Evolutionary conservation across 177 flowering plant species (phyloP).

Genomic region (Telopea speciosissima): DNA sequence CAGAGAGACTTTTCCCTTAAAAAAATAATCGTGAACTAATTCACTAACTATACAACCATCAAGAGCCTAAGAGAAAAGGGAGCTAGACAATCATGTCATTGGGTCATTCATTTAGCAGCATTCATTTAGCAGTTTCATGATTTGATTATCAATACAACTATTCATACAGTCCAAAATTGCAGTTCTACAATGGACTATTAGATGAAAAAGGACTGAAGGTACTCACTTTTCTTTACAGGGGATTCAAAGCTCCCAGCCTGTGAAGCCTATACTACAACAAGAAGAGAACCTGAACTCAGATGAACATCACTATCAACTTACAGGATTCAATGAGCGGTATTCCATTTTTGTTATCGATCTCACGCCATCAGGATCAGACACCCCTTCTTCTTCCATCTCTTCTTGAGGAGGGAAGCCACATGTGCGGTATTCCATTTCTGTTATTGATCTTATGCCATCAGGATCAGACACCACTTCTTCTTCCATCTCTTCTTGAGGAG

Average conservation of each 20-base stretch:
- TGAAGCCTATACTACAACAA: constrained; percentile 4
- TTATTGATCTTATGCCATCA: constrained; percentile 57
- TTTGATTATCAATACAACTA: not conserved
- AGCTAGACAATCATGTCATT: not conserved
- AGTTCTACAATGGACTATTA: not conserved
- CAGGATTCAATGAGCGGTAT: constrained; percentile 43
- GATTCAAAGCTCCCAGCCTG: constrained; percentile 9
- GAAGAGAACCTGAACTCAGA: constrained; percentile 2
- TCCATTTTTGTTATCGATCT: constrained; percentile 61
- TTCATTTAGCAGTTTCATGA: not conserved
- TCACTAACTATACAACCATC: too few species aligned
- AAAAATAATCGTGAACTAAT: too few species aligned
- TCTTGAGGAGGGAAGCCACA: too few species aligned
- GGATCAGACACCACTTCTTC: constrained; percentile 44
- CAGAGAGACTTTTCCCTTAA: too few species aligned
- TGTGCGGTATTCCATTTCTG: constrained; percentile 62
- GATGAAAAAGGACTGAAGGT: not conserved
- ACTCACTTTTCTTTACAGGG: constrained; percentile 15
- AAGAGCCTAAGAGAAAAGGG: not conserved
- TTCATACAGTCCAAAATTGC: not conserved
- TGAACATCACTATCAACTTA: constrained; percentile 20
- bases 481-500: constrained; percentile 57
- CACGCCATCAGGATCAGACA: constrained; percentile 52
- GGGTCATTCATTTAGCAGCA: not conserved
- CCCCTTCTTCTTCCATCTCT: constrained; percentile 29